Percentiles rank a stretch among this genome's conserved stretches.
These are phyloP conservation scores for Dendrocalamus sinicus DNA, from an alignment of 176 grass and related monocot genomes.

Conservation along the genomic window DNA sequence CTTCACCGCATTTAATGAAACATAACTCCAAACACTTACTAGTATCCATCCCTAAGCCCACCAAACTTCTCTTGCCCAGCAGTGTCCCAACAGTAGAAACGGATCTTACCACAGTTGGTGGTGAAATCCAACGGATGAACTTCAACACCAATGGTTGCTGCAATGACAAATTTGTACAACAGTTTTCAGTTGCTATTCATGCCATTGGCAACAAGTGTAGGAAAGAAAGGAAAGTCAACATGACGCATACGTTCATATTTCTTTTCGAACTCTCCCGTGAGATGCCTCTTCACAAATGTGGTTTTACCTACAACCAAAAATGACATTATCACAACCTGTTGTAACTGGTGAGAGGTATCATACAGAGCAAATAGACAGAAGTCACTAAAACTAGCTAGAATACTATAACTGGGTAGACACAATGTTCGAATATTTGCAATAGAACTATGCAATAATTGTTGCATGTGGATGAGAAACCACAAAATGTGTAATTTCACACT, in stretches of 20 bases:
- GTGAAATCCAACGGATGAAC: conserved; percentile 86
- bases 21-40: conserved; percentile 51
- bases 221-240: not conserved
- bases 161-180: not conserved
- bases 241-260: conserved; percentile 72
- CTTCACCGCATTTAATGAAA: not conserved
- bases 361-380: not conserved
- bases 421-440: not conserved
- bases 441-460: not conserved
- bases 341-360: no score
- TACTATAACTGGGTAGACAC: not conserved
- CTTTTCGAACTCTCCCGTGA: conserved; percentile 87
- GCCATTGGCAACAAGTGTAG: not conserved
- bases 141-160: conserved; percentile 93
- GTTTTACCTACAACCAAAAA: conserved; percentile 67
- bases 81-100: conserved; percentile 94
- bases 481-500: no score
- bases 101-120: conserved; percentile 88
- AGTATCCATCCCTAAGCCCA: conserved; percentile 89
- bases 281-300: conserved; percentile 97
- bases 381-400: not conserved
- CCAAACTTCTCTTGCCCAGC: conserved; percentile 90
- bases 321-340: not conserved
- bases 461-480: not conserved
- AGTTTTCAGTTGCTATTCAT: not conserved